Percentiles rank a stretch among this genome's conserved stretches.
phyloP scores from a whole-genome alignment of 2,329 filamentous ascomycete species.

The Aspergillus fumigatiaffinis region DNA sequence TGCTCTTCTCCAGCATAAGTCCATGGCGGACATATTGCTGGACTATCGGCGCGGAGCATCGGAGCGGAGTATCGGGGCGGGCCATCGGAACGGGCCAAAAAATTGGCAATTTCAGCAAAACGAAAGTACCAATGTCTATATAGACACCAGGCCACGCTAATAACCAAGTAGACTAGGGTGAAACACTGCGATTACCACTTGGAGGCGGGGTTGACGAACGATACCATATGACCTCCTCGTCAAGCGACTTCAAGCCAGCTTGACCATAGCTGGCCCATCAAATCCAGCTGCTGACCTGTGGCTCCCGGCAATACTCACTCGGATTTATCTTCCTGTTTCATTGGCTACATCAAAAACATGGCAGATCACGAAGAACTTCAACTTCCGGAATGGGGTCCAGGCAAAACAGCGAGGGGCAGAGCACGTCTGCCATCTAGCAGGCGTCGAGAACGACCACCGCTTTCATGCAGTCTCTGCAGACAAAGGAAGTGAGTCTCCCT shows the following conservation, averaged over 20 bases:
- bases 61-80: no score
- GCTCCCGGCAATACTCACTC: background rate
- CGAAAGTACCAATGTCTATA: no score
- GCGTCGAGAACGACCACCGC: slow-evolving; percentile 25
- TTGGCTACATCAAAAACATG: background rate
- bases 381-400: background rate
- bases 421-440: background rate
- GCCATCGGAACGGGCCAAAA: background rate
- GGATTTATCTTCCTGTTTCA: background rate
- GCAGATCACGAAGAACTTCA: background rate
- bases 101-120: no score
- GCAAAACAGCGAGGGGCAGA: background rate
- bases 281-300: background rate
- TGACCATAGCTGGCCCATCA: background rate
- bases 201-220: background rate
- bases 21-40: background rate
- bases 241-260: background rate
- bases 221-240: no score
- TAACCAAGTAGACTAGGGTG: background rate
- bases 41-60: background rate
- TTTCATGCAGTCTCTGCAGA: slow-evolving; percentile 29
- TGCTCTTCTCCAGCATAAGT: background rate
- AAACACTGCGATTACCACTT: background rate
- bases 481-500: slow-evolving; percentile 25
- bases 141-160: background rate